phyloP scores from a whole-genome alignment of 441 rosid species.

The Raphanus hybrid region DNA sequence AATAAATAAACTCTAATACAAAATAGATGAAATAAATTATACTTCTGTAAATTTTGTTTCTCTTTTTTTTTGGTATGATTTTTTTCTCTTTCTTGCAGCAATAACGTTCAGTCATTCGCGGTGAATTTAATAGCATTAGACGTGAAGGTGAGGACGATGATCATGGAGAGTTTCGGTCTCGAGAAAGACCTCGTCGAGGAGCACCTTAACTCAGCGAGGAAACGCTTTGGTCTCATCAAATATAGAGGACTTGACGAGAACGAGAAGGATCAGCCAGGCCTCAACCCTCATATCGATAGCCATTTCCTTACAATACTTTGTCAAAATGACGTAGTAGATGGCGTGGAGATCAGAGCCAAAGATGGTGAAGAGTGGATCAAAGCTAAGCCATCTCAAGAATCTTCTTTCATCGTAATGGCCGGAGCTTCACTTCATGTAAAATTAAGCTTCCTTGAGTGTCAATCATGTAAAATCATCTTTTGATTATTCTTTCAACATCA shows the following conservation, averaged over 20 bases:
- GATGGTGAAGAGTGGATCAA: conserved; percentile 53
- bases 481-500: background rate
- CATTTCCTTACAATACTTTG: conserved; percentile 57
- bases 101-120: conserved; percentile 45
- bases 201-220: conserved; percentile 49
- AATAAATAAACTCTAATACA: no score
- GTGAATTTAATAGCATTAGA: conserved; percentile 49
- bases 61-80: no score
- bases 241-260: conserved; percentile 43
- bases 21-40: background rate
- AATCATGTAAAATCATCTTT: background rate
- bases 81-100: conserved; percentile 37
- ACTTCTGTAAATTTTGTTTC: background rate
- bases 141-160: conserved; percentile 58
- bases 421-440: conserved; percentile 53
- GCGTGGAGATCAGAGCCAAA: conserved; percentile 50
- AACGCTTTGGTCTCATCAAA: conserved; percentile 58
- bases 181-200: conserved; percentile 39
- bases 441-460: conserved; percentile 8
- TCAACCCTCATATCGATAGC: conserved; percentile 61
- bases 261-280: conserved; percentile 38
- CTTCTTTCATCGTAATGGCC: conserved; percentile 51
- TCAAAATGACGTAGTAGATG: conserved; percentile 50
- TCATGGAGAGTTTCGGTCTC: conserved; percentile 60
- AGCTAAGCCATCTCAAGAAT: conserved; percentile 49